These are phyloP conservation scores for Leccinellum rugosiceps DNA, from an alignment of 768 basidiomycete species.

Conservation along the genomic window DNA sequence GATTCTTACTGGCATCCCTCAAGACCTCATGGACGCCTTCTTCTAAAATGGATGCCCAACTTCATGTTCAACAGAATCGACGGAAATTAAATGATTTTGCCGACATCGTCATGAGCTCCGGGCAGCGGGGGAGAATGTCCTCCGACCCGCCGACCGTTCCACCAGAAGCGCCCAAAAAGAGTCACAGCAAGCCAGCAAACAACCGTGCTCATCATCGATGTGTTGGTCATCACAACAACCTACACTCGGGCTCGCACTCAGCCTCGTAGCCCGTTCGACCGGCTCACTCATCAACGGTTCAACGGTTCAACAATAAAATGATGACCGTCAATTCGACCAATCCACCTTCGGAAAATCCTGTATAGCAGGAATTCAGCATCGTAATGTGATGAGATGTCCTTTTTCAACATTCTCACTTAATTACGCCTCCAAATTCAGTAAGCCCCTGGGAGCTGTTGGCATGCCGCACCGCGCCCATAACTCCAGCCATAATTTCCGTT, in stretches of 20 bases:
- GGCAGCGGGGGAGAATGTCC: constrained; percentile 43
- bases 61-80: neutral
- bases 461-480: constrained; percentile 39
- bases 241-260: constrained; percentile 38
- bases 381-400: constrained; percentile 28
- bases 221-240: constrained; percentile 45
- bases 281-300: neutral
- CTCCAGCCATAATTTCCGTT: constrained; percentile 3
- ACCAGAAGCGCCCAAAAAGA: constrained; percentile 41
- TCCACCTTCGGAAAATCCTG: constrained; percentile 19
- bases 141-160: constrained; percentile 47
- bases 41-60: neutral
- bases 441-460: constrained; percentile 18
- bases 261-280: constrained; percentile 26
- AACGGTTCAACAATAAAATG: neutral
- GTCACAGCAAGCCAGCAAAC: constrained; percentile 42
- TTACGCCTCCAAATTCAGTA: constrained; percentile 40
- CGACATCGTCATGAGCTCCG: constrained; percentile 36
- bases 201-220: constrained; percentile 32
- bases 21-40: too few relatives aligned
- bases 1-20: too few relatives aligned
- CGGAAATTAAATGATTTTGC: constrained; percentile 16
- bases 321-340: neutral
- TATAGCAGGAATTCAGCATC: constrained; percentile 30
- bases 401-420: constrained; percentile 31